A percentile compares a stretch with the other conserved stretches of the same genome.
Evolutionary conservation across 371 early-diverging fungal genomes (phyloP).

Genomic region (Mortierella sp.): DNA sequence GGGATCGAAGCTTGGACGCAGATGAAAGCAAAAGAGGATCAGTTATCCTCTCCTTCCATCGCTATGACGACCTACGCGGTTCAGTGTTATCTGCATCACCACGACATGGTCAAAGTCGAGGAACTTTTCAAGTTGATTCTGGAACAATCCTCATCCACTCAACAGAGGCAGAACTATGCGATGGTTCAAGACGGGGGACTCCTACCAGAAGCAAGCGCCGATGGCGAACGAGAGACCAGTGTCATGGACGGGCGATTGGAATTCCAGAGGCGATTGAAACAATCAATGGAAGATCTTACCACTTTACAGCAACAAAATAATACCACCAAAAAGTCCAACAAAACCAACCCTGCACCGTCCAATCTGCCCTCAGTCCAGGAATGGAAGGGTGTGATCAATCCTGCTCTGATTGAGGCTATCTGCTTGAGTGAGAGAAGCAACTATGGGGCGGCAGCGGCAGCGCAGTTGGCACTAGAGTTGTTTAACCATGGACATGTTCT

Average conservation of each 20-base stretch:
- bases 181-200: neutral
- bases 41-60: neutral
- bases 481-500: slow-evolving; percentile 19
- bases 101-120: slow-evolving; percentile 7
- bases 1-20: slow-evolving; percentile 25
- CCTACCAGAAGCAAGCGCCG: neutral
- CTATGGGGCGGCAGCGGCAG: slow-evolving; percentile 8
- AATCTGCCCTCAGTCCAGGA: neutral
- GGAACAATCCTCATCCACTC: slow-evolving; percentile 3
- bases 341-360: neutral
- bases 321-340: neutral
- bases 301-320: neutral
- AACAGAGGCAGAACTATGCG: neutral
- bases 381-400: slow-evolving; percentile 23
- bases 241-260: slow-evolving; percentile 3
- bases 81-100: slow-evolving; percentile 19
- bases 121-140: slow-evolving; percentile 10
- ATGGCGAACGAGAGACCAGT: neutral
- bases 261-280: slow-evolving; percentile 14
- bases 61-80: slow-evolving; percentile 4
- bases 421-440: slow-evolving; percentile 16
- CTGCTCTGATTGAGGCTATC: slow-evolving; percentile 35
- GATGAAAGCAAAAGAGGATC: slow-evolving; percentile 1
- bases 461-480: slow-evolving; percentile 18
- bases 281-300: slow-evolving; percentile 1